A percentile compares a stretch with the other conserved stretches of the same genome.
Conservation (phyloP, 805 yeast species). For the Yarrowia porcina region DNA sequence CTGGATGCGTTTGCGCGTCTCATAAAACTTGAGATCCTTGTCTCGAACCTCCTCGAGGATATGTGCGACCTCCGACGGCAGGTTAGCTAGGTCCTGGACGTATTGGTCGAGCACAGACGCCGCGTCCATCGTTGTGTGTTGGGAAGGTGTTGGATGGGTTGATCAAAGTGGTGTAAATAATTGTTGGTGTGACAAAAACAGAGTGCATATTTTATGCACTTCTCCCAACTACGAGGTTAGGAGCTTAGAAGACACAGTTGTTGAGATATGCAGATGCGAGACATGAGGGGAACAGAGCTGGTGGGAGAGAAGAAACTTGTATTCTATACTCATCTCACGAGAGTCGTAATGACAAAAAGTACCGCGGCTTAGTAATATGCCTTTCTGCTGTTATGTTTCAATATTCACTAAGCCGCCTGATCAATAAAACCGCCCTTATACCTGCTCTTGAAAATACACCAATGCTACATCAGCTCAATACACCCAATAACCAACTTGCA, state of each 20-base stretch:
- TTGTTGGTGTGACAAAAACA: not conserved
- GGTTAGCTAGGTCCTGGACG: slow-evolving; percentile 60
- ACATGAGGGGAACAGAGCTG: not conserved
- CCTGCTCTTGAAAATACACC: not conserved
- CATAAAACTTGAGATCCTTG: slow-evolving; percentile 64
- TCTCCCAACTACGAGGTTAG: not conserved
- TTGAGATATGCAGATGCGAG: not conserved
- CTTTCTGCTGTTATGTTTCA: too few species aligned
- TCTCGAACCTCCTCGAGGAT: slow-evolving; percentile 72
- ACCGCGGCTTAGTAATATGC: too few species aligned
- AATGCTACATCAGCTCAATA: not conserved
- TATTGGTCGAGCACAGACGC: slow-evolving; percentile 77
- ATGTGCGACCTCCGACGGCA: slow-evolving; percentile 83
- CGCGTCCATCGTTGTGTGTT: slow-evolving; percentile 64
- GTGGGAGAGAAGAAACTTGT: too few species aligned
- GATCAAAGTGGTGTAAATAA: slow-evolving; percentile 1
- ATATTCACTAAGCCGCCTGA: too few species aligned
- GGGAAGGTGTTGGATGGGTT: not conserved
- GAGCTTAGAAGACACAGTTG: not conserved
- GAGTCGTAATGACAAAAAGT: too few species aligned
- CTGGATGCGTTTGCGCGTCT: slow-evolving; percentile 60
- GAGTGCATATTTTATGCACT: slow-evolving; percentile 1
- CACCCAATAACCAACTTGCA: not conserved
- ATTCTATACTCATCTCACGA: too few species aligned
- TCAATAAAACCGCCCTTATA: too few species aligned